Conservation (phyloP, 495 filamentous ascomycete species). For the Annulohypoxylon bovei region DNA sequence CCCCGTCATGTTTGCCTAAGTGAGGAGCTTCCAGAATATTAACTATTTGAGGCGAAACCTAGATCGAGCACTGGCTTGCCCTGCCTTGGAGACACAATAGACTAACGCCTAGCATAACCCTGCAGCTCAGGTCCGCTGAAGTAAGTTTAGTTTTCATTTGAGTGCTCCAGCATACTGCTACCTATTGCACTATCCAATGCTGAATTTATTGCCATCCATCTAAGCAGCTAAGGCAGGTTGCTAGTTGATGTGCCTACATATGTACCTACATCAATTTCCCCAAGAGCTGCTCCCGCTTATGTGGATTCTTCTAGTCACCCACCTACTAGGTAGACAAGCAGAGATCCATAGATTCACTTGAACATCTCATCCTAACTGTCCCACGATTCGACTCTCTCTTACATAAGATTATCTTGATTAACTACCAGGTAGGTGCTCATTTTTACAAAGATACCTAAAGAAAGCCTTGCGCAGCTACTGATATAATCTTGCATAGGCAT, state of each 20-base stretch:
- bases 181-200: neutral
- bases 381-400: neutral
- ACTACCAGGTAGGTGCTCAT: neutral
- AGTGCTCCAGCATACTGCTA: neutral
- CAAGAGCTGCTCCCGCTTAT: neutral
- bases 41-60: neutral
- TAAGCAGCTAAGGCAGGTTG: neutral
- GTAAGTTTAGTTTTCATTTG: slow-evolving; percentile 13
- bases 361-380: neutral
- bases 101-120: neutral
- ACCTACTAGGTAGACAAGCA: neutral
- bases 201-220: neutral
- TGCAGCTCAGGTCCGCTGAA: slow-evolving; percentile 23
- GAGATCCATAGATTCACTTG: neutral
- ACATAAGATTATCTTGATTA: neutral
- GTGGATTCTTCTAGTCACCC: neutral
- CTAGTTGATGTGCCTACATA: too few relatives aligned
- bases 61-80: neutral
- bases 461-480: neutral
- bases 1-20: neutral
- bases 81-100: neutral
- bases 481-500: neutral
- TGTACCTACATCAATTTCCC: neutral
- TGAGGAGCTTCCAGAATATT: slow-evolving; percentile 3
- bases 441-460: neutral